Evolutionary conservation across 305 asterid species (phyloP), one percentile per base, ranked within the genome.

Genomic region (Fraxinus ornus): DNA sequence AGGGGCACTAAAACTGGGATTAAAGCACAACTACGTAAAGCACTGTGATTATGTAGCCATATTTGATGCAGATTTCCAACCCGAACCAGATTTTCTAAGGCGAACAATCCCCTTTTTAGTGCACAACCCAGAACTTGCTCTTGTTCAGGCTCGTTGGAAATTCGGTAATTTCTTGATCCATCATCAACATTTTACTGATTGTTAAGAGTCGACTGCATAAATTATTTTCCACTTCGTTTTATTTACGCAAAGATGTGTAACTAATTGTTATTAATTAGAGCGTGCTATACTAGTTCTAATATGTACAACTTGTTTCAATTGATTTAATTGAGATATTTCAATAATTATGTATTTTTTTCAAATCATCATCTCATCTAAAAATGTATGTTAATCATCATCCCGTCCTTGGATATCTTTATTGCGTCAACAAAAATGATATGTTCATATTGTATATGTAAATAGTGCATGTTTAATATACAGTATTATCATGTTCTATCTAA

Each of bases 91-190:
- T 80, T 95, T 94, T 44, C 92, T 95, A 1, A 85, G 92, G 94
- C 91, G 85, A 24, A 87, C 97, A 0, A 87, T 93, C 33, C 97
- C 99, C 0, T 95, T 86, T 75, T 87, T 95, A 0, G 89, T 89
- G 30, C 97, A 92, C 87, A 94, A 95, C 47, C 92, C 94, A 7
- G 85, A 91, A 35, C 90, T 95, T 32, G 98, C 88, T 80, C 99
- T 95, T 75, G 94, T 94, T 7, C 98, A 95, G 83, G 94, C 97
- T 79, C 95, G 99, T 0, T 95, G 98, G 99, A 90, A 91, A 86
- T 95, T 91, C 8, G 99, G 99, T 94, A 93, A 62, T 21, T 74
- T 12, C 6, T 64, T 64, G 6, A 2, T 15, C 19, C 32, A 10
- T 22, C 6, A 24, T 0, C 12, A 22, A 24, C 26, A 24, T 64